phyloP scores from a whole-genome alignment of 2,329 filamentous ascomycete species.

The Nemania diffusa region DNA sequence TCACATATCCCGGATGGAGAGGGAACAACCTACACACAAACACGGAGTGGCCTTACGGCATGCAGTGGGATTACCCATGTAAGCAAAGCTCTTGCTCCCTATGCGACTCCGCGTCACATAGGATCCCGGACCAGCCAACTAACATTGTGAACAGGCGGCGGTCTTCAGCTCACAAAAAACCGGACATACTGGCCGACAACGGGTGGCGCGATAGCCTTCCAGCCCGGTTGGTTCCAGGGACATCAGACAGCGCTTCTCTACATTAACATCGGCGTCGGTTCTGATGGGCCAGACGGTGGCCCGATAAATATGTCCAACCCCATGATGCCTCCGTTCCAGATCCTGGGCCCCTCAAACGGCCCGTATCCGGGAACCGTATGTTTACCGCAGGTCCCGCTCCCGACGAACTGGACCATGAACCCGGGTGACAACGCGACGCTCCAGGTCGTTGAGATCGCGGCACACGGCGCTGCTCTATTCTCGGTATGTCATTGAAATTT shows the following conservation, averaged over 20 bases:
- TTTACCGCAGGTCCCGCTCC: constrained; percentile 87
- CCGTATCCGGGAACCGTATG: constrained; percentile 92
- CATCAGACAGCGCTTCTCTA: constrained; percentile 86
- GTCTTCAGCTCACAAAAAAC: constrained; percentile 79
- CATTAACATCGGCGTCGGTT: constrained; percentile 89
- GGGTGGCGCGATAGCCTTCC: constrained; percentile 88
- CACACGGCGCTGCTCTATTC: constrained; percentile 77
- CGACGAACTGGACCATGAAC: constrained; percentile 74
- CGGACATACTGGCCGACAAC: constrained; percentile 90
- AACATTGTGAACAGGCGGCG: constrained; percentile 72
- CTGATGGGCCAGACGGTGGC: constrained; percentile 67
- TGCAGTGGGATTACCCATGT: constrained; percentile 98
- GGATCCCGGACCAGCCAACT: not conserved
- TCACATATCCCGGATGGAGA: constrained; percentile 87
- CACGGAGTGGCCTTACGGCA: constrained; percentile 83
- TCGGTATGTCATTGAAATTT: constrained; percentile 61
- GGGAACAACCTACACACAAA: constrained; percentile 87
- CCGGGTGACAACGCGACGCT: constrained; percentile 86
- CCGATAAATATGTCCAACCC: constrained; percentile 88
- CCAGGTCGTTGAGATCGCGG: constrained; percentile 76
- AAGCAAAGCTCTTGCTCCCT: constrained; percentile 52
- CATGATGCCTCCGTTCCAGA: constrained; percentile 83
- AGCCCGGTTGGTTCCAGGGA: constrained; percentile 96
- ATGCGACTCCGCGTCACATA: not conserved
- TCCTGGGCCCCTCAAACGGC: constrained; percentile 81